Base-by-base conservation (phyloP, 73 alveolate species). In the Paramecium octaurelia region DNA sequence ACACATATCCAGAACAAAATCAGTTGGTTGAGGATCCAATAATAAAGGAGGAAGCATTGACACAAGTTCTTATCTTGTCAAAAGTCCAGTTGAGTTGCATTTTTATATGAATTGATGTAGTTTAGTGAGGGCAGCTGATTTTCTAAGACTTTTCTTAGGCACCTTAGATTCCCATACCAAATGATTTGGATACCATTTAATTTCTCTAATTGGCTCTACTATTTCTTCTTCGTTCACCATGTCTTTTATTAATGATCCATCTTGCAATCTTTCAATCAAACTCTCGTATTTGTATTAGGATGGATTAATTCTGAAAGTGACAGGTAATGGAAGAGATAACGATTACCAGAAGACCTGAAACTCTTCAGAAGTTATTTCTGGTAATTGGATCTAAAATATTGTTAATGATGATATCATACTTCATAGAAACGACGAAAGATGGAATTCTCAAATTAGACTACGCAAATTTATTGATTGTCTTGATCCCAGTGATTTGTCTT, bases 41-140 rank as follows among this genome's bases (percentile, higher is more conserved):
- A 99, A 93, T 75, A 99, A 94, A 4, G 99, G 99, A 24, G 99
- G 99, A 27, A 99, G 87, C 99, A 99, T 96, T 27, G 98, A 88
- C 16, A 98, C 99, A 42, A 97, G 93, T 90, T 99, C 99, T 95
- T 99, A 97, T 69, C 99, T 92, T 10, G 99, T 95, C 50, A 98
- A 59, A 18, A 98, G 92, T 5, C 99, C 99, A 35, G 98, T 93
- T 68, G 98, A 99, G 68, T 93, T 97, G 35, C 98, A 94, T 58
- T 94, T 73, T 85, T 97, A 94, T 7, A 98, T 93, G 44, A 96
- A 96, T 87, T 96, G 92, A 88, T 98, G 99, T 54, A 97, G 89
- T 57, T 95, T 95, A 71, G 93, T 95, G 29, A 98, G 77, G 27
- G 93, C 93, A 58, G 88, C 92, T 73, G 94, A 95, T 95, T 98